Evolutionary conservation across 106 monocot species (phyloP).

Genomic region (Triglochin maritima): DNA sequence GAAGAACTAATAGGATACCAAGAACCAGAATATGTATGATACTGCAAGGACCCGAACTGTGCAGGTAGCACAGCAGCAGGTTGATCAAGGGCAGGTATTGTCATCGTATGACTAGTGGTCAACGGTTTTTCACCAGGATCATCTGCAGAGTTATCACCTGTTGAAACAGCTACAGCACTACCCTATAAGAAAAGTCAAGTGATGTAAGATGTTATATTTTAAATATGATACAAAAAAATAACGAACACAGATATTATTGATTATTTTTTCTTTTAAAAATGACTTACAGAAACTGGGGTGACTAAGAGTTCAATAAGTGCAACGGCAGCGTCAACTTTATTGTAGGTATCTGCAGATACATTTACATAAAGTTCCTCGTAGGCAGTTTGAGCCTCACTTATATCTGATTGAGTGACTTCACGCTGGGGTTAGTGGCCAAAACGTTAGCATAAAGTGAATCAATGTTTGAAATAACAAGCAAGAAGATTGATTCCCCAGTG

Average conservation of each 20-base stretch:
- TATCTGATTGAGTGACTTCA: slow-evolving; percentile 65
- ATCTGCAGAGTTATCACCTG: slow-evolving; percentile 11
- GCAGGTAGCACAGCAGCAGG: slow-evolving; percentile 18
- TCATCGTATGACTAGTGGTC: slow-evolving; percentile 8
- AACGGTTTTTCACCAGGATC: slow-evolving; percentile 1
- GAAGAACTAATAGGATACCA: slow-evolving; percentile 26
- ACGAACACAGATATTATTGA: neutral
- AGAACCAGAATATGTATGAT: slow-evolving; percentile 25
- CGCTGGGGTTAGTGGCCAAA: slow-evolving; percentile 15
- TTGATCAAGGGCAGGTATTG: slow-evolving; percentile 6
- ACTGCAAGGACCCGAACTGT: slow-evolving; percentile 20
- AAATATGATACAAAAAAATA: neutral
- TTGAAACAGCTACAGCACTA: slow-evolving; percentile 24
- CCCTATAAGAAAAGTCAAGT: slow-evolving; percentile 16
- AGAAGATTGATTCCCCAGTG: too few species aligned
- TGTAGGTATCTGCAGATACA: slow-evolving; percentile 72
- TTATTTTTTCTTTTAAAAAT: neutral
- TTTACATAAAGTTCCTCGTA: slow-evolving; percentile 67
- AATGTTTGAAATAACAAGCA: too few species aligned
- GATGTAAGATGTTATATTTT: neutral
- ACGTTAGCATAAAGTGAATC: too few species aligned
- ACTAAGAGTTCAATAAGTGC: slow-evolving; percentile 72
- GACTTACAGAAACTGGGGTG: slow-evolving; percentile 61
- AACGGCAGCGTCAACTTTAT: slow-evolving; percentile 91
- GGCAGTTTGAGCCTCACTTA: slow-evolving; percentile 30